Evolutionary conservation across 345 rosid genomes (phyloP), one percentile per base, ranked within the genome.

Genomic region (Brassica incana): DNA sequence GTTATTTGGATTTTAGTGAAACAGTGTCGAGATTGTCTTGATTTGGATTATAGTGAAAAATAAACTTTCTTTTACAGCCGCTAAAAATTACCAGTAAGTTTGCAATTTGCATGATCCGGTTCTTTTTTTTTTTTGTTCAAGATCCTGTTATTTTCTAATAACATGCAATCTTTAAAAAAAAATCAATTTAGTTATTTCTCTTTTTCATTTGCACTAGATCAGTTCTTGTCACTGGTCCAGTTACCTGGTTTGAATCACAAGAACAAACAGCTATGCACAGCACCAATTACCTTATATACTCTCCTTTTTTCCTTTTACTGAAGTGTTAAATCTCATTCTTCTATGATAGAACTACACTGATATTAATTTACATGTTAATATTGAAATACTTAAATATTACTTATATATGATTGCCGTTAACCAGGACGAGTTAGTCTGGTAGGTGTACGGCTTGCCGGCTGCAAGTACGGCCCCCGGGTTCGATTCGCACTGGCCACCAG

Each of bases 331-430:
- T n/a, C 56, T 70, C 40, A 60, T 33, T 69, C 32, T 12, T 69
- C 64, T 77, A 32, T 32, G 36, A 14, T 5, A 48, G 38, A 36
- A 25, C 52, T 35, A 23, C 16, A 33, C 16, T 69, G 60, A 69
- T 48, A 50, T 6, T n/a, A n/a, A 2, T 14, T 1, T 48, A 30
- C 29, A 16, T 15, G 52, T 15, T 45, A 68, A 45, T 20, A 63
- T 33, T 18, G 35, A 78, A 68, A 58, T 67, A 10, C 61, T 73
- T 25, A 33, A 35, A 20, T 32, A 79, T 68, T 68, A 73, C 56
- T 54, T 38, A 73, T 73, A 45, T 48, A 74, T 79, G 78, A 74
- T 74, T 74, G 71, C 59, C 27, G 7, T n/a, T 20, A 20, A 20
- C 23, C 23, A 20, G 23, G 23, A 20, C 23, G 23, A 20, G 23